Conservation (phyloP, 2,329 filamentous ascomycete species). For the Curvularia sp. region DNA sequence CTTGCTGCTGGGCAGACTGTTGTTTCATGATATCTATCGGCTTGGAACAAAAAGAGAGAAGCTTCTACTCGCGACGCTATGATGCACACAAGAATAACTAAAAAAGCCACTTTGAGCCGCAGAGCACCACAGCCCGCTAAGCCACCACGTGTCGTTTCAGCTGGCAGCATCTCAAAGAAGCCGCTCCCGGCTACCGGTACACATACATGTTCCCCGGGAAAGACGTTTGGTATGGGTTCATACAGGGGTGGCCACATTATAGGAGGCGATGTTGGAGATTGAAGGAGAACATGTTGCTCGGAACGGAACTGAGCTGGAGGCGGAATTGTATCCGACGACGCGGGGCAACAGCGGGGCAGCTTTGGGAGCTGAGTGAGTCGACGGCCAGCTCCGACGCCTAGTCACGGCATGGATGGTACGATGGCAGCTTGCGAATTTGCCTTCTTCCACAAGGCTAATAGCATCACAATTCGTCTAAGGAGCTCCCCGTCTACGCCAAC, state of each 20-base stretch:
- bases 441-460: neutral
- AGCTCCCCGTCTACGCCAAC: neutral
- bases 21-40: neutral
- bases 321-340: slow-evolving; percentile 9
- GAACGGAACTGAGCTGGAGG: neutral
- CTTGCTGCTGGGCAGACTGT: neutral
- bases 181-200: neutral
- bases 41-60: neutral
- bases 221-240: neutral
- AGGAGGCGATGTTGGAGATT: neutral
- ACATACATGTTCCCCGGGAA: neutral
- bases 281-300: neutral
- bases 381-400: slow-evolving; percentile 35
- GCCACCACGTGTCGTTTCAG: slow-evolving; percentile 18
- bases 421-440: neutral
- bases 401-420: slow-evolving; percentile 5
- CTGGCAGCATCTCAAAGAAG: neutral
- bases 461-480: neutral
- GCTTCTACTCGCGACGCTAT: neutral
- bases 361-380: slow-evolving; percentile 14
- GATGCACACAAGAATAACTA: neutral
- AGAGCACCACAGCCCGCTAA: neutral
- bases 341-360: slow-evolving; percentile 19
- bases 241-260: neutral
- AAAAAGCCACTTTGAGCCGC: neutral